Conservation (phyloP, 1,139 yeast species). For the Saccharomyces pastorianus region DNA sequence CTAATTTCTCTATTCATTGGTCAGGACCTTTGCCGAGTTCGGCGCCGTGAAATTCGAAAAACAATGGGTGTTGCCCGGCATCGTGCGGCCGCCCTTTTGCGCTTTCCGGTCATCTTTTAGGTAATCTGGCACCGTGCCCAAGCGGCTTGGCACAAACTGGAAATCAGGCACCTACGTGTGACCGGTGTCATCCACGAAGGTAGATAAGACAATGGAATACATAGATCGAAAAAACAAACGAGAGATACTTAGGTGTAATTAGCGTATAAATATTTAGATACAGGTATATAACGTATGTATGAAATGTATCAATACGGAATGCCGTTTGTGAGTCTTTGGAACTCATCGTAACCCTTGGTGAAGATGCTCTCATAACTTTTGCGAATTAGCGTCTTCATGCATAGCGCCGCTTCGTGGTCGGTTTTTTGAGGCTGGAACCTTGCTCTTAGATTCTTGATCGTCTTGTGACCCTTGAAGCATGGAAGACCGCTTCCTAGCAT, state of each 20-base stretch:
- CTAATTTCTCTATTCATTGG: neutral
- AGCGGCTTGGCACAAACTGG: neutral
- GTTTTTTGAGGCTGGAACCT: constrained; percentile 76
- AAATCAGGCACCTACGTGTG: neutral
- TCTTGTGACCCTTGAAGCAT: constrained; percentile 77
- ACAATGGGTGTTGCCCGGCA: neutral
- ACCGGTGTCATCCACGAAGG: neutral
- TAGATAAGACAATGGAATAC: neutral
- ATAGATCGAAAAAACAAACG: neutral
- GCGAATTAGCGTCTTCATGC: constrained; percentile 65
- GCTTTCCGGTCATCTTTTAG: neutral
- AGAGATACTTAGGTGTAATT: neutral
- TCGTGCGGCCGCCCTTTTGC: neutral
- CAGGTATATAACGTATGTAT: neutral
- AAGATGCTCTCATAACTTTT: constrained; percentile 81
- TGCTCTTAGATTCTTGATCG: constrained; percentile 65
- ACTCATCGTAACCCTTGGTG: constrained; percentile 94
- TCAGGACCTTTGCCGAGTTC: neutral
- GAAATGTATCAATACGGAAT: constrained; percentile 58
- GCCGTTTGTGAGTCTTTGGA: constrained; percentile 92
- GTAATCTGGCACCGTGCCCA: neutral
- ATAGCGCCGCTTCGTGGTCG: constrained; percentile 78
- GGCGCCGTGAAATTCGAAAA: neutral
- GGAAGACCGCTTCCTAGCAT: constrained; percentile 96
- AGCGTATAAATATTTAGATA: too few species aligned